These are phyloP conservation scores for Zangia roseola DNA, from an alignment of 768 basidiomycete genomes.

Conservation along the genomic window DNA sequence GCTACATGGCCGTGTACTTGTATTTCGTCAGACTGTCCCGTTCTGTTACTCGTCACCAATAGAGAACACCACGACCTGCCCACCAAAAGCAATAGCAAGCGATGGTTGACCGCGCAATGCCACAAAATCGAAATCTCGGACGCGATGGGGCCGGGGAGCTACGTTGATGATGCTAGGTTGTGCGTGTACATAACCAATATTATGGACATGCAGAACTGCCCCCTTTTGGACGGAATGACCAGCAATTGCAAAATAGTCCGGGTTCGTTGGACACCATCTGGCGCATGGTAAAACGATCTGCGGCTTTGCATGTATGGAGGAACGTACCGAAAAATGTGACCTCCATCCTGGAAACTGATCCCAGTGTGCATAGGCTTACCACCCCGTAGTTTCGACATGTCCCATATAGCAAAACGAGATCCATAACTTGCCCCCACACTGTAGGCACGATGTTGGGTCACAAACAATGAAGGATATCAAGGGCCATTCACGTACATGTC, in stretches of 20 bases:
- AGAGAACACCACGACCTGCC: conserved; percentile 56
- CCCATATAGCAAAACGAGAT: conserved; percentile 73
- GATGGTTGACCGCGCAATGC: conserved; percentile 56
- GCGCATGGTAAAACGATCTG: neutral
- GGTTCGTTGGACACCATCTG: conserved; percentile 77
- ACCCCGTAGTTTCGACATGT: conserved; percentile 66
- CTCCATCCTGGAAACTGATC: conserved; percentile 63
- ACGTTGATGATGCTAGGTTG: conserved; percentile 61
- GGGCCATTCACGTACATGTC: conserved; percentile 60
- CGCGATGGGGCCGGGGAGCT: conserved; percentile 58
- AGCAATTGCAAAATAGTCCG: conserved; percentile 78
- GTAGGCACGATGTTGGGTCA: conserved; percentile 1
- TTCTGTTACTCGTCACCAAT: conserved; percentile 57
- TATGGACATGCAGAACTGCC: conserved; percentile 70
- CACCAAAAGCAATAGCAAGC: conserved; percentile 66
- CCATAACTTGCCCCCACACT: conserved; percentile 79
- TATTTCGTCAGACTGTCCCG: conserved; percentile 11
- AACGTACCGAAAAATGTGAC: conserved; percentile 61
- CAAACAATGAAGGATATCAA: neutral
- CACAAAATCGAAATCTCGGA: conserved; percentile 79
- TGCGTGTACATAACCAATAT: conserved; percentile 59
- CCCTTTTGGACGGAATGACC: conserved; percentile 57
- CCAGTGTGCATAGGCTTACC: conserved; percentile 70
- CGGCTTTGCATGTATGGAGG: neutral
- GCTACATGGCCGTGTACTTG: conserved; percentile 20